Base-by-base conservation (phyloP, 257 asterid genomes). In the Sherardia arvensis region DNA sequence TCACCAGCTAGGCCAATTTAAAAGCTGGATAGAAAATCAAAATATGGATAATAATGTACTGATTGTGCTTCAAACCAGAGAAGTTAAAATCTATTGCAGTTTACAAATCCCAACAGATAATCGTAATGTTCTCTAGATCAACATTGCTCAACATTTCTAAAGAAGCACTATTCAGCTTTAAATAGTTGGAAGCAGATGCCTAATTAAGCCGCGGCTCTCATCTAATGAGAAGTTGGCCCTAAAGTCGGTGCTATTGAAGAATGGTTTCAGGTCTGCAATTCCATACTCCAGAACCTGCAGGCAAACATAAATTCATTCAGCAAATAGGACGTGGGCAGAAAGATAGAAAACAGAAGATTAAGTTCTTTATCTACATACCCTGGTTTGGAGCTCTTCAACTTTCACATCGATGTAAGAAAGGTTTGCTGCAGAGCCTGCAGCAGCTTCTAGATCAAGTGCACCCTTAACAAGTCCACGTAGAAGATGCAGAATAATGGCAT, bases 251-350 rank as follows among this genome's bases (percentile, higher is more conserved):
- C 97, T 90, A 1, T 65, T 70, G 75, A 92, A 89, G 84, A 92
- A 93, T 28, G 96, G 74, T 28, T 70, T 80, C 69, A 93, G 82
- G 78, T 93, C 99, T 56, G 79, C 78, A 38, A 90, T 84, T 58
- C 95, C 95, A 56, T 81, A 79, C 66, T 87, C 97, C 63, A 83
- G 88, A 36, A 85, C 97, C 97, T 90, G 95, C 79, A 68, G 54
- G 26, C 28, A 18, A 48, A 27, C 26, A 29, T 27, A 21, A 29
- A 29, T 33, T 34, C 45, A 29, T 20, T 14, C 65, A 36, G 36
- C 3, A 23, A 56, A 56, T 26, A 26, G n/a, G 21, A 28, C 4
- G n/a, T 54, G 4, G 32, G 17, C 27, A 25, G n/a, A 11, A 9
- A 54, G 17, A 11, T 22, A 54, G 17, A 21, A 54, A 54, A 54